Evolutionary conservation across 352 stramenopile species (phyloP).

Genomic region (Nothophytophthora sp.): DNA sequence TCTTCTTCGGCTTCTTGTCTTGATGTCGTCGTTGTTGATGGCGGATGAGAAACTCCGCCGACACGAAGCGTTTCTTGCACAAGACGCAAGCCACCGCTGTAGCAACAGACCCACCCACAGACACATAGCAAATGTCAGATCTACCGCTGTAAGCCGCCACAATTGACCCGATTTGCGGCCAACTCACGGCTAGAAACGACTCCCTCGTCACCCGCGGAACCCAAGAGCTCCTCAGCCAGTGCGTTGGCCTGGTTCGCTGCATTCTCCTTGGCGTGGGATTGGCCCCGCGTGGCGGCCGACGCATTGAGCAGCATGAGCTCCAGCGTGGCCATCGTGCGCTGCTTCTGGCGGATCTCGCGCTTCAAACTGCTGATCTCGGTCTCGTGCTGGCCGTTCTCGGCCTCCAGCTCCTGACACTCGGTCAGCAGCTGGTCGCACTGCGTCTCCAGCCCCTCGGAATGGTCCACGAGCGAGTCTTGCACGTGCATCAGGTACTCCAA

Average conservation of each 20-base stretch:
- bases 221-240: conserved; percentile 38
- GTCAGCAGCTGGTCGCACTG: conserved; percentile 65
- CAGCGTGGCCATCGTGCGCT: conserved; percentile 79
- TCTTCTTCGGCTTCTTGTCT: conserved; percentile 22
- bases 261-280: conserved; percentile 40
- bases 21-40: conserved; percentile 71
- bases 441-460: conserved; percentile 64
- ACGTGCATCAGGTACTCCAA: conserved; percentile 85
- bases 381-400: conserved; percentile 63
- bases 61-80: conserved; percentile 79
- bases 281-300: conserved; percentile 28
- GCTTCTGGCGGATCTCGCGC: conserved; percentile 79
- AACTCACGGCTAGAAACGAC: conserved; percentile 30
- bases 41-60: conserved; percentile 66
- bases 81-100: conserved; percentile 57
- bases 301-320: conserved; percentile 80
- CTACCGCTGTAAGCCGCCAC: not conserved
- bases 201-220: conserved; percentile 17
- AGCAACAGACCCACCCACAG: not conserved
- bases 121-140: not conserved
- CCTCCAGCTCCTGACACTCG: conserved; percentile 65
- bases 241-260: conserved; percentile 27
- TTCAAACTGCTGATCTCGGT: conserved; percentile 64
- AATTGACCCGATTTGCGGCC: not conserved
- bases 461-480: conserved; percentile 74